phyloP scores from a whole-genome alignment of 2,329 filamentous ascomycete genomes.

The Beauveria sp. region DNA sequence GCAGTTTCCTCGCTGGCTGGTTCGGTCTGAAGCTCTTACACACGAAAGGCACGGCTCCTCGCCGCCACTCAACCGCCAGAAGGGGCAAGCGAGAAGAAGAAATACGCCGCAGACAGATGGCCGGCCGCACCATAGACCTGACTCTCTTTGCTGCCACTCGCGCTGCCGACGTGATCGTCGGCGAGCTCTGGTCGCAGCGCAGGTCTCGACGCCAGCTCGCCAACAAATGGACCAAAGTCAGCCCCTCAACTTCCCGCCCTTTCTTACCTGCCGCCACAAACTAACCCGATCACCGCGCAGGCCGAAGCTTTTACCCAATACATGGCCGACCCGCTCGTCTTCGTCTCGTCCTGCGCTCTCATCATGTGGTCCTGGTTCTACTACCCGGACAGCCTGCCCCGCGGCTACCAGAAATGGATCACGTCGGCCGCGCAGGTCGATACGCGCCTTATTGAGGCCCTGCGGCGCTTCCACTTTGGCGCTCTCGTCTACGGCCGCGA shows the following conservation, averaged over 20 bases:
- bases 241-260: conserved; percentile 11
- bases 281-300: conserved; percentile 15
- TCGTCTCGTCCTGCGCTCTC: conserved; percentile 62
- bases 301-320: conserved; percentile 27
- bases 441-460: conserved; percentile 62
- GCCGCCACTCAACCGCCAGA: conserved; percentile 21
- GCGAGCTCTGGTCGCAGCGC: conserved; percentile 54
- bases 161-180: conserved; percentile 63
- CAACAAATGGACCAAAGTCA: conserved; percentile 41
- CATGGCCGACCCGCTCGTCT: conserved; percentile 58
- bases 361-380: conserved; percentile 94
- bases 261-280: not conserved
- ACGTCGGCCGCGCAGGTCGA: conserved; percentile 69
- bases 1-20: conserved; percentile 52
- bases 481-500: conserved; percentile 66
- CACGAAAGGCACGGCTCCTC: conserved; percentile 31
- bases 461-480: conserved; percentile 57
- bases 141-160: conserved; percentile 70
- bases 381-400: conserved; percentile 59
- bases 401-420: conserved; percentile 76
- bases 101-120: conserved; percentile 26
- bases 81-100: not conserved
- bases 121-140: conserved; percentile 72
- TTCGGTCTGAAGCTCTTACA: conserved; percentile 50
- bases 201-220: conserved; percentile 36